phyloP scores from a whole-genome alignment of 2,329 filamentous ascomycete species.

The Hirsutella thompsonii region DNA sequence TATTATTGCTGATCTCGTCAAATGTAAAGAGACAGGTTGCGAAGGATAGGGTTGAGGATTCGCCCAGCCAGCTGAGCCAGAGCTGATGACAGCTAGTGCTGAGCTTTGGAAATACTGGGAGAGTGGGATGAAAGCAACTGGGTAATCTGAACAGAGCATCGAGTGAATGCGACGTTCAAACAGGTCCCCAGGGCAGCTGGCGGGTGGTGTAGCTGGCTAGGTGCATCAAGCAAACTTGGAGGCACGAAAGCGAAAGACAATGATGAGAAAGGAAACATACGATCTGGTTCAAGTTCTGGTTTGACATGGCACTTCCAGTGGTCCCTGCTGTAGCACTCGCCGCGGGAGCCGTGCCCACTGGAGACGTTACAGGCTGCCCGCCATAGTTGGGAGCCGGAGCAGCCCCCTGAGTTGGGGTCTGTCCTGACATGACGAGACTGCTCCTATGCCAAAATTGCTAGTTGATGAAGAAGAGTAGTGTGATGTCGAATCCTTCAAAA shows the following conservation, averaged over 20 bases:
- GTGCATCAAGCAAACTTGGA: not conserved
- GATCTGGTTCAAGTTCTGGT: constrained; percentile 91
- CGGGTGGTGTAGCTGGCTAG: not conserved
- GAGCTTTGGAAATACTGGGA: no score
- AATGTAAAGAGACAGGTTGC: no score
- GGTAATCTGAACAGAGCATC: no score
- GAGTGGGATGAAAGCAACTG: no score
- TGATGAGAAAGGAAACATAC: constrained; percentile 42
- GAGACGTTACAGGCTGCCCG: constrained; percentile 19
- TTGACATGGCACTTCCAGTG: constrained; percentile 42
- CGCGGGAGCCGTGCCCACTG: constrained; percentile 15
- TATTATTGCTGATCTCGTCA: no score
- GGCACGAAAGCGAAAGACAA: not conserved
- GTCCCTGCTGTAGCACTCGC: constrained; percentile 18
- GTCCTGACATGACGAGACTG: constrained; percentile 18
- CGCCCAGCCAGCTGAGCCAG: no score
- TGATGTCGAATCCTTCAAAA: no score
- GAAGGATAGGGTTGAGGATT: no score
- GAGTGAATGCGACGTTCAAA: no score
- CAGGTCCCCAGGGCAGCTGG: not conserved
- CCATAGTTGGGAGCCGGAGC: constrained; percentile 17
- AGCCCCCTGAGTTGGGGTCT: constrained; percentile 15
- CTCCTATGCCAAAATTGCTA: no score
- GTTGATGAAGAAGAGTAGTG: no score
- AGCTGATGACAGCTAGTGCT: no score